Percentiles rank a stretch among this genome's conserved stretches.
These are phyloP conservation scores for Fusarium cicatricum DNA, from an alignment of 2,329 filamentous ascomycete genomes.

Conservation along the genomic window DNA sequence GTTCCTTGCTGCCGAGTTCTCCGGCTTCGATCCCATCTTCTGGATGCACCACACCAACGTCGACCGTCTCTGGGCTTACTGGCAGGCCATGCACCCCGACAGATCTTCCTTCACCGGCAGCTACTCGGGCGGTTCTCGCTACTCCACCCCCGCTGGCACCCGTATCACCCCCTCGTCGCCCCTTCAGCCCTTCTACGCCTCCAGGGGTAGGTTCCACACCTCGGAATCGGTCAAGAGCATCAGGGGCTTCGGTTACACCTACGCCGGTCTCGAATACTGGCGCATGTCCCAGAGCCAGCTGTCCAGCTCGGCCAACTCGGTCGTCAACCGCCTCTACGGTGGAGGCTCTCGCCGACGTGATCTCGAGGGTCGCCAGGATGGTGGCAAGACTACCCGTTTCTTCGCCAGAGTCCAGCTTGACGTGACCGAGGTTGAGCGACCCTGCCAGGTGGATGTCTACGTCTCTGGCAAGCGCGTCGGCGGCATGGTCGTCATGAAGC, in stretches of 20 bases:
- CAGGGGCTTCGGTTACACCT: constrained; percentile 51
- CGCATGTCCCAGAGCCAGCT: constrained; percentile 44
- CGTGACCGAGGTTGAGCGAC: constrained; percentile 47
- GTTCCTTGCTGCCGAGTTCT: constrained; percentile 51
- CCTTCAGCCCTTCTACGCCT: constrained; percentile 60
- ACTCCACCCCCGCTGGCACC: constrained; percentile 51
- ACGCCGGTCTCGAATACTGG: constrained; percentile 50
- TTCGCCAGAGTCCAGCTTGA: constrained; percentile 48
- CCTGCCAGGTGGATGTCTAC: constrained; percentile 48
- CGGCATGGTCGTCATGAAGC: constrained; percentile 48
- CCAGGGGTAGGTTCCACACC: constrained; percentile 53
- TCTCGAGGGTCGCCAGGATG: constrained; percentile 21
- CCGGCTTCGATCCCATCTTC: constrained; percentile 58
- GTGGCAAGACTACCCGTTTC: constrained; percentile 42
- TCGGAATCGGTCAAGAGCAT: constrained; percentile 47
- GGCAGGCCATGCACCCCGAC: constrained; percentile 54
- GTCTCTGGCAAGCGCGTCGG: constrained; percentile 46
- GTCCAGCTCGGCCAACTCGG: constrained; percentile 40
- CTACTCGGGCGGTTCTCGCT: constrained; percentile 49
- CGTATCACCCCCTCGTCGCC: constrained; percentile 54
- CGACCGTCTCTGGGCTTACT: constrained; percentile 70
- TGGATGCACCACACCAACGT: constrained; percentile 65
- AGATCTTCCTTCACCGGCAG: constrained; percentile 47
- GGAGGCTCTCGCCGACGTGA: constrained; percentile 23
- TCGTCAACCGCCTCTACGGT: constrained; percentile 48